Evolutionary conservation across 2,329 filamentous ascomycete genomes (phyloP), one percentile per base, ranked within the genome.

Genomic region (Gnomoniopsis smithogilvyi): DNA sequence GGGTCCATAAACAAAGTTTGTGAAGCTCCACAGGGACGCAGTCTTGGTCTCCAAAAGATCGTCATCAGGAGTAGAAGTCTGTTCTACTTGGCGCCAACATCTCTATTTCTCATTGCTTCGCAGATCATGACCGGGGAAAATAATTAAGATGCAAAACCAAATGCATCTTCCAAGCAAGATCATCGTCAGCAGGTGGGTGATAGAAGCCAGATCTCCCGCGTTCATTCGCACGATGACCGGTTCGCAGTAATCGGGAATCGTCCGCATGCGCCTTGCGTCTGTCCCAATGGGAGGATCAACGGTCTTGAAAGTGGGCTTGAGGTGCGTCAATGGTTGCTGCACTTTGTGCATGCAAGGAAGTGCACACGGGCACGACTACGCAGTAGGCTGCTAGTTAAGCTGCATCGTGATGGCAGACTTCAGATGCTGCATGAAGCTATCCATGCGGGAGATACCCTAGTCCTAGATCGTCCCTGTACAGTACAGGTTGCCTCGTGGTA

Each of bases 401-500:
- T 30, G 46, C 54, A 56, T 55, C 14, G 53, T 58, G 59, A 57
- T 57, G 56, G 59, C 56, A 59, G 60, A 36, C 19, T 54, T 48
- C 48, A 54, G 51, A 46, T 36, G 46, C 36, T 49, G 51, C 46
- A 58, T 56, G 50, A 30, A 56, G 52, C 53, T 56, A 59, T 30
- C 43, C 56, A 62, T 59, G 60, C 56, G 36, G 45, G 57, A 14
- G 24, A 24, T 15, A 36, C 50, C 57, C 49, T 56, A 54, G 56
- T 49, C 60, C 46, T 26, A 17, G 21, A 24, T 17, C 24, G 26
- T 26, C 17, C 48, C 33, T 45, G n/a, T n/a, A n/a, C n/a, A n/a
- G n/a, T n/a, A n/a, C n/a, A n/a, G n/a, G n/a, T 8, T 46, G 57
- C 60, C 60, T 62, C 60, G 60, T 62, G 60, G 60, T 43, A 46